Base-by-base conservation (phyloP, 441 rosid species). In the Bruguiera hainesii region DNA sequence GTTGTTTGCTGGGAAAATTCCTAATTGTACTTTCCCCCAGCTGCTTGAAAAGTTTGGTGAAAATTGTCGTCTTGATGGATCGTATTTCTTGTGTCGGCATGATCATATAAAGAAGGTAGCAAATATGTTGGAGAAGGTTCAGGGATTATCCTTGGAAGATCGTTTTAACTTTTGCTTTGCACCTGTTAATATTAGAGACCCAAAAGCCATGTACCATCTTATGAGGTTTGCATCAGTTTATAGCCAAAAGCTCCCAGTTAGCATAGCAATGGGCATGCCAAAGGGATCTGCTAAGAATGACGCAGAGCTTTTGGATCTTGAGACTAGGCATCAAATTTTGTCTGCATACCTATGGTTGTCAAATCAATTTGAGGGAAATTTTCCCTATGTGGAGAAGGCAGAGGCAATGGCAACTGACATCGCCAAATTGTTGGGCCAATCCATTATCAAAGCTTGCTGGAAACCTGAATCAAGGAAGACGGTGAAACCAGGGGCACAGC, bases 121-220 rank as follows among this genome's bases (percentile, higher is more conserved):
- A 56, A 91, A 91, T 76, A 87, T 91, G 98, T 79, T 94, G 85
- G 96, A 94, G 84, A 94, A 83, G 80, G 88, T 91, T 10, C 67
- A 64, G 30, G 90, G 88, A 21, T 53, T 94, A 63, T 91, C 98
- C 25, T 71, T 94, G 60, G 88, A 88, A 81, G 97, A 94, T 62
- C 87, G 98, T 46, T 94, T 91, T 75, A 89, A 94, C 85, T 94
- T 94, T 79, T 89, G 92, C 71, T 94, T 94, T 69, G 97, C 98
- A n/a, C 98, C 98, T 1, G 96, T 91, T 58, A 94, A 91, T 77
- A 48, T 89, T 46, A 84, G 97, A 80, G 93, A 94, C 76, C 97
- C 98, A 30, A 89, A 85, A 78, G 90, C 96, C 6, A 89, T 91
- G 98, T 81, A 89, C 68, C 92, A 94, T 81, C 88, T 93, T 21